phyloP scores from a whole-genome alignment of 139 green algal species.

The Pedinophyceae sp. region DNA sequence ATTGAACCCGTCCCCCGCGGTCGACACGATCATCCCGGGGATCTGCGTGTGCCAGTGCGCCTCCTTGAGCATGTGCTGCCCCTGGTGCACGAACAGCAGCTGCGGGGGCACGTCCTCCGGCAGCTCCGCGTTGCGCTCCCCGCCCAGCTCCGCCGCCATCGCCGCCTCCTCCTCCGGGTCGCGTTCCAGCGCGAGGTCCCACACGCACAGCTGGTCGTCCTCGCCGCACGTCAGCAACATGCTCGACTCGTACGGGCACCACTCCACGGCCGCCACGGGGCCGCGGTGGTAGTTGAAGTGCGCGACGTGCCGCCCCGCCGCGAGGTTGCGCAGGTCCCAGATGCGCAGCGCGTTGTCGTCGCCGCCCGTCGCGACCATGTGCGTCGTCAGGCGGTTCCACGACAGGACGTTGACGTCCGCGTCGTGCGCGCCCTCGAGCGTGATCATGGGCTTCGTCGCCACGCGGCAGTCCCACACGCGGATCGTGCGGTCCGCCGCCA shows the following conservation, averaged over 20 bases:
- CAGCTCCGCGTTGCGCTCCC: slow-evolving; percentile 39
- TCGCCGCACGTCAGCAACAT: slow-evolving; percentile 58
- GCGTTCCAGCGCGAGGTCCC: slow-evolving; percentile 91
- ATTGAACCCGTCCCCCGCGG: slow-evolving; percentile 86
- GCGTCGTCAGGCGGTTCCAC: slow-evolving; percentile 74
- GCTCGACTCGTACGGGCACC: slow-evolving; percentile 80
- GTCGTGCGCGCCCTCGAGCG: slow-evolving; percentile 41
- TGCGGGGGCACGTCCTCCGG: slow-evolving; percentile 50
- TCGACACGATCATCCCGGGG: slow-evolving; percentile 69
- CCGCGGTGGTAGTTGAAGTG: slow-evolving; percentile 47
- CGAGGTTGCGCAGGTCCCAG: slow-evolving; percentile 84
- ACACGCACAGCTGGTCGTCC: slow-evolving; percentile 69
- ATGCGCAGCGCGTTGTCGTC: slow-evolving; percentile 79
- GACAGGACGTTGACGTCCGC: slow-evolving; percentile 92
- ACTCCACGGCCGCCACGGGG: slow-evolving; percentile 84
- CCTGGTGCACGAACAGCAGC: slow-evolving; percentile 76
- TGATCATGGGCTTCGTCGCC: slow-evolving; percentile 19
- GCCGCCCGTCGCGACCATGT: slow-evolving; percentile 84
- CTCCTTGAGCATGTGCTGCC: slow-evolving; percentile 89
- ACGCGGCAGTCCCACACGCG: slow-evolving; percentile 78
- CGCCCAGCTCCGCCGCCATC: slow-evolving; percentile 23
- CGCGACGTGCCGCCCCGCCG: slow-evolving; percentile 28
- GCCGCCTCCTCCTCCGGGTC: slow-evolving; percentile 87
- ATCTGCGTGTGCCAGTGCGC: slow-evolving; percentile 93
- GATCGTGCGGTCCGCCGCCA: slow-evolving; percentile 57